Evolutionary conservation across 2,329 filamentous ascomycete genomes (phyloP).

Genomic region (Aureobasidium musti): DNA sequence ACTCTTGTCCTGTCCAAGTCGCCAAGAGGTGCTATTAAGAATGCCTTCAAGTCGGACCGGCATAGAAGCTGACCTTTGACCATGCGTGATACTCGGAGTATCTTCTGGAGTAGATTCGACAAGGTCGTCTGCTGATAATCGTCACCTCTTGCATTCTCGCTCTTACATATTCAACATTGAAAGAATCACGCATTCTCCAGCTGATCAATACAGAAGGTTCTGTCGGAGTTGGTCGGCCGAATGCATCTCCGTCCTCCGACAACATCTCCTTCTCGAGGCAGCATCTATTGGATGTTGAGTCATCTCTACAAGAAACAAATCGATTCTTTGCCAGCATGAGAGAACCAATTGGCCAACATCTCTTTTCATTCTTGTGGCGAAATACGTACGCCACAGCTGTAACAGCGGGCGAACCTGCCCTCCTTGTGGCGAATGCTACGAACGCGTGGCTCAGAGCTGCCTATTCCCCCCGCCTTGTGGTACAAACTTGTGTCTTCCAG

Average conservation of each 20-base stretch:
- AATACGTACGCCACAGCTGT: slow-evolving; percentile 12
- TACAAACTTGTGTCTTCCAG: slow-evolving; percentile 22
- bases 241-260: background rate
- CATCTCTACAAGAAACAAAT: background rate
- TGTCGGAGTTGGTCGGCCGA: slow-evolving; percentile 2
- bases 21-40: background rate
- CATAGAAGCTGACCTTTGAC: background rate
- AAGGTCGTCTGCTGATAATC: background rate
- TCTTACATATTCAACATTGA: background rate
- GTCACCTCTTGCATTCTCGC: background rate
- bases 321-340: background rate
- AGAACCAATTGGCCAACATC: background rate
- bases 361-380: background rate
- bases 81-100: background rate
- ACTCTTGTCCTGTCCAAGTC: slow-evolving; percentile 1
- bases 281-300: background rate
- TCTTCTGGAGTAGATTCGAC: background rate
- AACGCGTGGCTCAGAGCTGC: slow-evolving; percentile 27
- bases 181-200: background rate
- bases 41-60: background rate
- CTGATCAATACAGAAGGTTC: background rate
- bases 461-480: slow-evolving; percentile 25
- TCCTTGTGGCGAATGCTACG: slow-evolving; percentile 21
- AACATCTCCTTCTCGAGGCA: background rate
- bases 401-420: background rate